These are phyloP conservation scores for Evernia prunastri DNA, from an alignment of 495 filamentous ascomycete genomes.

Conservation along the genomic window DNA sequence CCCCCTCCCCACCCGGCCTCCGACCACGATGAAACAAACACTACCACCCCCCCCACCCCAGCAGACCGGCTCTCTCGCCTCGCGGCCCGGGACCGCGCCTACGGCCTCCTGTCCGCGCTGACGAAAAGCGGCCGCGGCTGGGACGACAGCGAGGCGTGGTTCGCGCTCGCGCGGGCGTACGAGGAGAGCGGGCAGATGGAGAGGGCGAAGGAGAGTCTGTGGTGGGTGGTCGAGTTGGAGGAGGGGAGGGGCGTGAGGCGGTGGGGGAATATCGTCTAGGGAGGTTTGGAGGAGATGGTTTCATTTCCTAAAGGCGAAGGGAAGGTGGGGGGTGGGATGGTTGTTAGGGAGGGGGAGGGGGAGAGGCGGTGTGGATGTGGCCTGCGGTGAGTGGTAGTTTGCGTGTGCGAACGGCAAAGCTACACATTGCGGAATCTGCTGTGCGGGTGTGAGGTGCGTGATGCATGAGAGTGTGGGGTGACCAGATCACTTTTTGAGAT, in stretches of 20 bases:
- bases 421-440: too few relatives aligned
- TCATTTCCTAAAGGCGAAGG: neutral
- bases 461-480: too few relatives aligned
- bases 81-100: constrained; percentile 64
- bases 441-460: too few relatives aligned
- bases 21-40: neutral
- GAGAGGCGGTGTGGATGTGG: too few relatives aligned
- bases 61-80: constrained; percentile 32
- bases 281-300: neutral
- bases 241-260: constrained; percentile 44
- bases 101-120: constrained; percentile 68
- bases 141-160: constrained; percentile 95
- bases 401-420: too few relatives aligned
- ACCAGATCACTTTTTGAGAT: too few relatives aligned
- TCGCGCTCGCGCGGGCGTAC: constrained; percentile 73
- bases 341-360: too few relatives aligned
- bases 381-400: too few relatives aligned
- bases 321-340: neutral
- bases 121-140: constrained; percentile 84
- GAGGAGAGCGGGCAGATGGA: constrained; percentile 76
- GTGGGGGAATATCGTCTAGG: constrained; percentile 40
- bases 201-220: constrained; percentile 71
- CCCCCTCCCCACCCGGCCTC: constrained; percentile 3
- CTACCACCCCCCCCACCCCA: neutral
- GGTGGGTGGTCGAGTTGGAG: constrained; percentile 62